These are phyloP conservation scores for Pythium brachiatum DNA, from an alignment of 352 stramenopile genomes.

Conservation along the genomic window DNA sequence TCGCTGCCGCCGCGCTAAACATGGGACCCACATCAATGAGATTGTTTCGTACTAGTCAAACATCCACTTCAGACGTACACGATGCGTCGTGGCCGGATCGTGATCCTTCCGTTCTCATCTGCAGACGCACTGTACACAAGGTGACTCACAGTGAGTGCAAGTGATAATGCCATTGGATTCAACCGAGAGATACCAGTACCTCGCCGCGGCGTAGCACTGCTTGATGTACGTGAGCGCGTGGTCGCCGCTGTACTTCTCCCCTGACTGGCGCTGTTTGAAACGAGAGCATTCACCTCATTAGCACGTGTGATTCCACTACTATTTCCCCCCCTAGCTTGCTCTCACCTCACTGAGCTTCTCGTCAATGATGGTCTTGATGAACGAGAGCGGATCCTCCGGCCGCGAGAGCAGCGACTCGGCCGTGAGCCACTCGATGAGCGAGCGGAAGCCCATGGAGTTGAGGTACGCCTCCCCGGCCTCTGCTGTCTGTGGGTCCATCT, in stretches of 20 bases:
- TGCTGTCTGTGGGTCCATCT: conserved; percentile 69
- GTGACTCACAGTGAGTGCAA: neutral
- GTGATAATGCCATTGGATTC: too few relatives aligned
- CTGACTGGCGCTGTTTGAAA: conserved; percentile 26
- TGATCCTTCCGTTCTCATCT: conserved; percentile 79
- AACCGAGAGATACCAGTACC: conserved; percentile 31
- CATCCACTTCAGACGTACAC: conserved; percentile 29
- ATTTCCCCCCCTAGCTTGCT: neutral
- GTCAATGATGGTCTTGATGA: conserved; percentile 74
- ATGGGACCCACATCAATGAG: neutral
- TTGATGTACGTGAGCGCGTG: conserved; percentile 84
- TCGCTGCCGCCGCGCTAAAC: conserved; percentile 3
- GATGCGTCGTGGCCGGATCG: conserved; percentile 67
- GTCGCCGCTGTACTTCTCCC: conserved; percentile 77
- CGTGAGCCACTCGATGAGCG: conserved; percentile 90
- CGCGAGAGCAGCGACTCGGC: conserved; percentile 81
- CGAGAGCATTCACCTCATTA: conserved; percentile 1
- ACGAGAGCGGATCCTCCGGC: conserved; percentile 84
- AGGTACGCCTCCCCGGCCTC: conserved; percentile 85
- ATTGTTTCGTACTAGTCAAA: neutral
- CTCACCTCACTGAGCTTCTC: conserved; percentile 79
- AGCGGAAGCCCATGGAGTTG: conserved; percentile 86
- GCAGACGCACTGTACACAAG: conserved; percentile 52
- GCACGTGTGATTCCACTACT: too few relatives aligned
- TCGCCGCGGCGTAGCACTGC: conserved; percentile 85